Evolutionary conservation across 2,329 filamentous ascomycete species (phyloP).

Genomic region (Penicillium aurantiogriseum): DNA sequence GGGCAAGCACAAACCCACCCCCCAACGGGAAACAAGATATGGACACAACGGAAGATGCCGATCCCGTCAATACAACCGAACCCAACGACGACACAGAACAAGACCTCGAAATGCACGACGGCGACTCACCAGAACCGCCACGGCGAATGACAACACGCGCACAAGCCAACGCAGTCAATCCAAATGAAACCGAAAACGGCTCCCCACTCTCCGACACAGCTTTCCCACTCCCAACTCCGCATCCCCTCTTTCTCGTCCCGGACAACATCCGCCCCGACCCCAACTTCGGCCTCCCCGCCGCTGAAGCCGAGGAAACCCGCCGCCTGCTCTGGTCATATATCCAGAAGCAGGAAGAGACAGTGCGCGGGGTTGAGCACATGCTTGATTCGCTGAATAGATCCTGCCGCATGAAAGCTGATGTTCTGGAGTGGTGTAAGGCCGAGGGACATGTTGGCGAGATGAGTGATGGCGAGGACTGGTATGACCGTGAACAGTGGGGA

Average conservation of each 20-base stretch:
- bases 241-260: slow-evolving; percentile 60
- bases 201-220: slow-evolving; percentile 30
- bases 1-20: background rate
- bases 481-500: slow-evolving; percentile 61
- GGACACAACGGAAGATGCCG: slow-evolving; percentile 14
- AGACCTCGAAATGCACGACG: slow-evolving; percentile 36
- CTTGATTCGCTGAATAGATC: slow-evolving; percentile 57
- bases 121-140: slow-evolving; percentile 41
- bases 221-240: slow-evolving; percentile 41
- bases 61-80: slow-evolving; percentile 12
- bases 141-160: slow-evolving; percentile 49
- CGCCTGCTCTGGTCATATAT: slow-evolving; percentile 61
- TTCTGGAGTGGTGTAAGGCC: slow-evolving; percentile 61
- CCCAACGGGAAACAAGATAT: slow-evolving; percentile 15
- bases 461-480: slow-evolving; percentile 69
- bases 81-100: slow-evolving; percentile 27
- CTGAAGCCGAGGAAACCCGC: slow-evolving; percentile 63
- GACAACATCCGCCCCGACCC: slow-evolving; percentile 50
- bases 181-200: slow-evolving; percentile 30
- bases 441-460: slow-evolving; percentile 64
- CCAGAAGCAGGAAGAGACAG: slow-evolving; percentile 65
- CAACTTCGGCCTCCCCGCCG: slow-evolving; percentile 56
- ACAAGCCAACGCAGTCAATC: slow-evolving; percentile 38
- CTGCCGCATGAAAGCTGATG: slow-evolving; percentile 59
- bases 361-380: slow-evolving; percentile 56